phyloP scores from a whole-genome alignment of 306 rosid species.

The Hippophae rhamnoides region DNA sequence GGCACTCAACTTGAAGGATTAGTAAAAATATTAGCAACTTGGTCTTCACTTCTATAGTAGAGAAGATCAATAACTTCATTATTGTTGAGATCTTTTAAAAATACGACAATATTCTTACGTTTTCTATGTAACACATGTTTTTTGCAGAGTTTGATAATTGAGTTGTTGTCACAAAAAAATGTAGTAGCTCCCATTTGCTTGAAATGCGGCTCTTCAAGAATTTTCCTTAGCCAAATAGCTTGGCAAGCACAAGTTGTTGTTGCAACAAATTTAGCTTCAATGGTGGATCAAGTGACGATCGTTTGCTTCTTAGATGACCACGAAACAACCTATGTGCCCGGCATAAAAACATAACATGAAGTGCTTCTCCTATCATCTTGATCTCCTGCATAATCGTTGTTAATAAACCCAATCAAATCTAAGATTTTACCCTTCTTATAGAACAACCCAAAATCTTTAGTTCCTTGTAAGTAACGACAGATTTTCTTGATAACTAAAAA shows the following conservation, averaged over 20 bases:
- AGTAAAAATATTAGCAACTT: neutral
- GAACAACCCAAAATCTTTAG: too few species aligned
- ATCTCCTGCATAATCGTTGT: too few species aligned
- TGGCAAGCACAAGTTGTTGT: too few species aligned
- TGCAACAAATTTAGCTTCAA: too few species aligned
- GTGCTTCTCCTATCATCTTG: too few species aligned
- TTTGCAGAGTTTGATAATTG: neutral
- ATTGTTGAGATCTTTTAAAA: constrained; percentile 1
- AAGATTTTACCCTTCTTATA: too few species aligned
- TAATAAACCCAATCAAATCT: too few species aligned
- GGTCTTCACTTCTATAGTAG: constrained; percentile 4
- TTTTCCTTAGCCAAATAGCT: neutral
- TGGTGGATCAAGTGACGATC: too few species aligned
- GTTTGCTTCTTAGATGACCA: neutral
- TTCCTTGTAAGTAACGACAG: neutral
- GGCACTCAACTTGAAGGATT: neutral
- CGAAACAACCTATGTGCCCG: neutral
- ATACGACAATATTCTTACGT: too few species aligned
- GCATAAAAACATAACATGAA: too few species aligned
- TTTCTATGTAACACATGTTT: neutral
- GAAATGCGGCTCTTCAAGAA: neutral
- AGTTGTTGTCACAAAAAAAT: neutral
- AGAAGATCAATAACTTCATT: neutral
- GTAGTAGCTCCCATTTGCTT: neutral
- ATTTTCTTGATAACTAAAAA: too few species aligned